Evolutionary conservation across 345 rosid species (phyloP).

Genomic region (Rhodamnia argentea): DNA sequence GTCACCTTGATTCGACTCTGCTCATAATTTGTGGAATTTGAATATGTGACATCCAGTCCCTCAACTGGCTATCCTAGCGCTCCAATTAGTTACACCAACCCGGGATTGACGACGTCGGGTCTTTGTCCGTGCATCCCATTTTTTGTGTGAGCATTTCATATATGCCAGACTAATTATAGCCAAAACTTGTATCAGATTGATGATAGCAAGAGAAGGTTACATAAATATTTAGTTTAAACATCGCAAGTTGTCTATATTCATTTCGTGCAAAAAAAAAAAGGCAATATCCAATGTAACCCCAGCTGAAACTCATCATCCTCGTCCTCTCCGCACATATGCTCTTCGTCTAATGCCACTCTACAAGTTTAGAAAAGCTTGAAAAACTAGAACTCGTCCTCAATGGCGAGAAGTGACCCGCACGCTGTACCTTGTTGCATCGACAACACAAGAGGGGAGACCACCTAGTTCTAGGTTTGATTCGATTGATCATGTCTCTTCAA

Average conservation of each 20-base stretch:
- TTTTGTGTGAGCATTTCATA: not conserved
- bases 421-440: not conserved
- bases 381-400: not conserved
- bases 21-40: not conserved
- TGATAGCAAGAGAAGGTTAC: not conserved
- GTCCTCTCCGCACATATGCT: not conserved
- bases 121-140: not conserved
- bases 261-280: not conserved
- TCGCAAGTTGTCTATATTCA: not conserved
- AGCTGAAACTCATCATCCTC: not conserved
- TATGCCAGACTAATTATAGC: not conserved
- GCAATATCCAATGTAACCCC: not conserved
- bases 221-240: not conserved
- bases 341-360: not conserved
- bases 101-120: not conserved
- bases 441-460: not conserved
- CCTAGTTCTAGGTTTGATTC: not conserved
- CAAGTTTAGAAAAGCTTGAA: not conserved
- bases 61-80: not conserved
- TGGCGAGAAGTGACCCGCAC: not conserved
- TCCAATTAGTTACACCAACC: not conserved
- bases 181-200: not conserved
- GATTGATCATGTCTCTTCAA: not conserved
- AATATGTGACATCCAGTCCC: not conserved
- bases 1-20: not conserved